A percentile compares a stretch with the other conserved stretches of the same genome.
Conservation (phyloP, 495 filamentous ascomycete species). For the Trichoderma asperelloides region DNA sequence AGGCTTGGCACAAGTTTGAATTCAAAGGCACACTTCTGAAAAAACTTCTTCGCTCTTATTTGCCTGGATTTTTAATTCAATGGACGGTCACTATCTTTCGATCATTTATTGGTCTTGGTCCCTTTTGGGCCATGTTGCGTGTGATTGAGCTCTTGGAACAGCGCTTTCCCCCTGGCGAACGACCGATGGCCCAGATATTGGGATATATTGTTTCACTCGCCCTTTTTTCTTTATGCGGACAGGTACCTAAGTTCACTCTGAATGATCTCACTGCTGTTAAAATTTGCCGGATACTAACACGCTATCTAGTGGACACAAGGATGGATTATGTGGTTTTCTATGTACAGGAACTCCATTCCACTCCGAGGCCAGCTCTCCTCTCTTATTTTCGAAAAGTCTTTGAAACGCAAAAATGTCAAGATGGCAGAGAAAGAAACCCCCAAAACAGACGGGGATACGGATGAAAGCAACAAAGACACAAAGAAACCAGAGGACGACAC, state of each 20-base stretch:
- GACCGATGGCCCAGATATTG: background rate
- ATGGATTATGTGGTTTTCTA: slow-evolving; percentile 8
- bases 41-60: slow-evolving; percentile 48
- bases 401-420: slow-evolving; percentile 74
- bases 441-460: slow-evolving; percentile 21
- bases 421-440: slow-evolving; percentile 30
- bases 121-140: slow-evolving; percentile 59
- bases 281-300: background rate
- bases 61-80: slow-evolving; percentile 43
- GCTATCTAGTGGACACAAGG: background rate
- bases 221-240: background rate
- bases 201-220: background rate
- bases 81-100: slow-evolving; percentile 41
- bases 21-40: slow-evolving; percentile 51
- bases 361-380: slow-evolving; percentile 62
- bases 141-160: slow-evolving; percentile 36
- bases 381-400: slow-evolving; percentile 66
- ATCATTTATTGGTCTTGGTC: slow-evolving; percentile 54
- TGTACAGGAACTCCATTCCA: slow-evolving; percentile 46
- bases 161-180: background rate
- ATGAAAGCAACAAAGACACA: slow-evolving; percentile 19
- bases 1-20: slow-evolving; percentile 42
- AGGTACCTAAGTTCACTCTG: background rate
- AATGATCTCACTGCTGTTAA: background rate
- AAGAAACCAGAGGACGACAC: slow-evolving; percentile 25